Base-by-base conservation (phyloP, 306 rosid genomes). In the Heteromeles arbutifolia region DNA sequence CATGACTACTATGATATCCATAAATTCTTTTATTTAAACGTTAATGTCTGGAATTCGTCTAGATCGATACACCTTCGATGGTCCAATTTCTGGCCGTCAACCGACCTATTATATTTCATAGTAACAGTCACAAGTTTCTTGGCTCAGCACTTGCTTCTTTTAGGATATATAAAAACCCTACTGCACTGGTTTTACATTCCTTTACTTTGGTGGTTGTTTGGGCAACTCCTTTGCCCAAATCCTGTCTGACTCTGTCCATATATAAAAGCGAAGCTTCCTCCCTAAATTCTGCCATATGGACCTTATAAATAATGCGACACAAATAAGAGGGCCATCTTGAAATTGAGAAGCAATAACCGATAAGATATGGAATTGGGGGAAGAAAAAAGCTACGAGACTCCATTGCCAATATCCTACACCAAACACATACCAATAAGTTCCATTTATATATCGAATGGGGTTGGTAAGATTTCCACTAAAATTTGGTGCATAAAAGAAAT, bases 381-480 rank as follows among this genome's bases (percentile, higher is more conserved):
- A 29, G 24, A 25, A 28, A 59, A 41, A 5, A 29, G 22, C 28
- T 39, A 43, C 24, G 12, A n/a, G 28, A 65, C 4, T 26, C 6
- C 21, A 8, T 37, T 67, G 76, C 78, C 83, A 80, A 77, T 54
- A 32, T 45, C 58, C 58, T 67, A 77, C 85, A 77, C 85, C 83
- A 77, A 80, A 83, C 70, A 66, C 75, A 53, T 61, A 77, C 63
- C 73, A 50, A 74, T 59, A 41, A 74, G 18, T 50, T 69, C 19
- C 64, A 74, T 7, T 34, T 37, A 37, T 8, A 1, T 13, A 11
- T 43, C n/a, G 65, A 29, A 64, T 32, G 70, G 28, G 69, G 68
- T 80, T 54, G 80, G 85, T 80, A 32, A 70, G 32, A 41, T 53
- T 72, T 82, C 76, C 72, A 73, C 72, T 6, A 11, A 4, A 41